These are phyloP conservation scores for Rhodotorula kratochvilovae DNA, from an alignment of 768 basidiomycete genomes.

Conservation along the genomic window DNA sequence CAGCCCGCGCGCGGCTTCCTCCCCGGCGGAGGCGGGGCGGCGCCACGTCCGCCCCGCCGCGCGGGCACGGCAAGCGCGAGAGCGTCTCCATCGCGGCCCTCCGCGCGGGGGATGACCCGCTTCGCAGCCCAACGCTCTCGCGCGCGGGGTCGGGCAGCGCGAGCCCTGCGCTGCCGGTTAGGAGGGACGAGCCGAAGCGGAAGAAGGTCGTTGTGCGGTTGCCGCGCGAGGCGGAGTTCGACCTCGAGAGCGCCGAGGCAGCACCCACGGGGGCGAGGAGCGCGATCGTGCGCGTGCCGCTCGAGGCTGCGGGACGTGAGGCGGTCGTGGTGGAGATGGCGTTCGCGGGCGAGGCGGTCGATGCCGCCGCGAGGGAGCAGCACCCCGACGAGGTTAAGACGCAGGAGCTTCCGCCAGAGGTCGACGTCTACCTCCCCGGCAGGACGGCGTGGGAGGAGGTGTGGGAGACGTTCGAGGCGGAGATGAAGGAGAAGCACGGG, in stretches of 20 bases:
- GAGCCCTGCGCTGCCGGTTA: not conserved
- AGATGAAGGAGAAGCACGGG: not conserved
- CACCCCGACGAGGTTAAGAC: conserved; percentile 18
- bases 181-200: conserved; percentile 18
- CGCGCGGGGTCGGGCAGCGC: not conserved
- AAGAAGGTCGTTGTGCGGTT: conserved; percentile 21
- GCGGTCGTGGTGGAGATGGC: not conserved
- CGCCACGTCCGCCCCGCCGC: not conserved
- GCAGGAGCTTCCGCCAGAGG: not conserved
- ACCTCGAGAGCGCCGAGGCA: not conserved
- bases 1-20: not conserved
- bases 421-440: conserved; percentile 33
- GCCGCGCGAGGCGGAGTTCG: conserved; percentile 2
- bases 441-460: conserved; percentile 16
- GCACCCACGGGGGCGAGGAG: not conserved
- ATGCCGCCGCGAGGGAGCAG: not conserved
- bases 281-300: not conserved
- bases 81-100: not conserved
- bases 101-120: not conserved
- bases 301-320: not conserved
- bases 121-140: not conserved
- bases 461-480: not conserved
- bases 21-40: too few relatives aligned
- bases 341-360: conserved; percentile 3
- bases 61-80: not conserved